Percentiles rank a stretch among this genome's conserved stretches.
phyloP scores from a whole-genome alignment of 257 asterid genomes.

The Gardenia jasminoides region DNA sequence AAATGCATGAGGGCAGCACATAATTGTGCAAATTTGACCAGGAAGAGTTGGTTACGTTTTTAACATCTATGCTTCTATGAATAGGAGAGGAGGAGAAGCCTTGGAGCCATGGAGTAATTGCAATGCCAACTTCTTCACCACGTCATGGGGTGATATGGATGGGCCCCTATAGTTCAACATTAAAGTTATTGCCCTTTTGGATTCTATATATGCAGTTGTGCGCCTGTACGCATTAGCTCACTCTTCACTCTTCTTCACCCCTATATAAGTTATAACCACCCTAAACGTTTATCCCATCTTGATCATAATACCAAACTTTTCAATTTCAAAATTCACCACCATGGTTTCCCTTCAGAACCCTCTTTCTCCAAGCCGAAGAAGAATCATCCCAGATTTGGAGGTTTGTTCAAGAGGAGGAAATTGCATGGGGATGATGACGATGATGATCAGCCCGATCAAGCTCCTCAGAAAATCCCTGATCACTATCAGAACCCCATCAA shows the following conservation, averaged over 20 bases:
- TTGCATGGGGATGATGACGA: slow-evolving; percentile 30
- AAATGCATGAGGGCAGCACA: slow-evolving; percentile 8
- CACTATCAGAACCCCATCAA: slow-evolving; percentile 23
- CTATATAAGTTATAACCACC: slow-evolving; percentile 18
- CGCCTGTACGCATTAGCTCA: slow-evolving; percentile 13
- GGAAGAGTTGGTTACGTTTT: slow-evolving; percentile 25
- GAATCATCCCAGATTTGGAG: slow-evolving; percentile 29
- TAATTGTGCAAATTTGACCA: slow-evolving; percentile 19
- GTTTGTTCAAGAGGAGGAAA: slow-evolving; percentile 54
- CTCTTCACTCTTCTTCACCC: slow-evolving; percentile 17
- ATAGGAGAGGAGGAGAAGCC: slow-evolving; percentile 3
- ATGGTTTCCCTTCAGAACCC: slow-evolving; percentile 55
- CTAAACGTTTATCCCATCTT: slow-evolving; percentile 25
- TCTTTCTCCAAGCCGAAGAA: slow-evolving; percentile 26
- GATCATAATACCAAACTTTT: background rate
- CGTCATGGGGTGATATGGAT: slow-evolving; percentile 37
- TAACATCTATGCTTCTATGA: slow-evolving; percentile 27
- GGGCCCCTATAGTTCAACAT: slow-evolving; percentile 45
- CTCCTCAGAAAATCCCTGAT: background rate
- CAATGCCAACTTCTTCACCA: slow-evolving; percentile 41
- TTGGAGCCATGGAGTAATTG: slow-evolving; percentile 36
- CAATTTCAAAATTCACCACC: background rate
- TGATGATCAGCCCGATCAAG: slow-evolving; percentile 11
- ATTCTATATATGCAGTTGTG: slow-evolving; percentile 31
- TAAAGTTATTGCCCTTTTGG: slow-evolving; percentile 41